These are phyloP conservation scores for Hymenoscyphus scutula DNA, from an alignment of 2,329 filamentous ascomycete species.

Conservation along the genomic window DNA sequence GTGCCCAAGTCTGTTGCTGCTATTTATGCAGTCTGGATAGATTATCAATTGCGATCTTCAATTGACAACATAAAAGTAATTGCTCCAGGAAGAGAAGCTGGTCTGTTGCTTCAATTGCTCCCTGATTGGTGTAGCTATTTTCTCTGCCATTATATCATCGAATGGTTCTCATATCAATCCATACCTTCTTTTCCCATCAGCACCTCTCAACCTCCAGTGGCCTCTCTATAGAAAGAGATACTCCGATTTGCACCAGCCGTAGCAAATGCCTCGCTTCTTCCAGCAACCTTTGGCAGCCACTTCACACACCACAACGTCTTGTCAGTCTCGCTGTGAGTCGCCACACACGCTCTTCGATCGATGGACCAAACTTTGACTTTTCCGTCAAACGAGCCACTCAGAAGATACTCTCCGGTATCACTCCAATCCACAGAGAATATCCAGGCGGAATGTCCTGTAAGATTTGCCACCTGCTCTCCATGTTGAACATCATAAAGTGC, in stretches of 20 bases:
- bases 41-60: neutral
- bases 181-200: neutral
- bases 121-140: neutral
- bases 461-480: conserved; percentile 86
- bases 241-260: conserved; percentile 74
- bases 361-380: conserved; percentile 97
- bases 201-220: conserved; percentile 53
- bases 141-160: neutral
- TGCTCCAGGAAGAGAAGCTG: neutral
- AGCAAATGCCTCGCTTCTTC: conserved; percentile 67
- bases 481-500: conserved; percentile 89
- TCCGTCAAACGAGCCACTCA: conserved; percentile 86
- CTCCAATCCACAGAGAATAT: conserved; percentile 92
- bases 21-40: neutral
- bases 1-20: too few species aligned
- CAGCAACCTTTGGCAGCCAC: conserved; percentile 70
- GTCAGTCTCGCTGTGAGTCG: conserved; percentile 89
- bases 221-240: conserved; percentile 81
- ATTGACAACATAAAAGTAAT: neutral
- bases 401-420: conserved; percentile 83
- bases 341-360: conserved; percentile 78
- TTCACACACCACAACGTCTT: conserved; percentile 79
- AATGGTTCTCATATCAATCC: neutral
- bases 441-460: conserved; percentile 80
- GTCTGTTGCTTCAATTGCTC: neutral